Base-by-base conservation (phyloP, 176 grass and related monocot species). In the Oryza longistaminata region DNA sequence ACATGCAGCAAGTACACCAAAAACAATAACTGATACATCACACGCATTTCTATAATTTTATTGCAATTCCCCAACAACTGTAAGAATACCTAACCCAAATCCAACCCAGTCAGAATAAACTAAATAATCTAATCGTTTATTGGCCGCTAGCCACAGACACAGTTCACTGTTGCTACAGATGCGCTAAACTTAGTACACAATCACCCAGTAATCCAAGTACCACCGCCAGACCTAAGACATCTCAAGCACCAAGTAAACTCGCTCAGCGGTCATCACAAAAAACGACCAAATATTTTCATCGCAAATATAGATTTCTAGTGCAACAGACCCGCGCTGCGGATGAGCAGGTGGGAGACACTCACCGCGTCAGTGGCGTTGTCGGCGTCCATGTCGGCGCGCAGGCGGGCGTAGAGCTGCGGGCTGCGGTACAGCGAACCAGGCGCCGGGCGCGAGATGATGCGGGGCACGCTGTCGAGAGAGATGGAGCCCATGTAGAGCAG, bases 281-380 rank as follows among this genome's bases (percentile, higher is more conserved):
- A 87, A 53, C 37, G 21, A 42, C 69, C 22, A 75, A 83, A 75
- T 26, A 74, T 49, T 83, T 52, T 34, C 64, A 64, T 65, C 70
- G 6, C n/a, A 75, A 44, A 39, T 76, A 80, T 2, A 31, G 22
- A 74, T 22, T 62, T 24, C n/a, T 25, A 79, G 29, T 65, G 40
- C 75, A 84, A 64, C 33, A 75, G 16, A 22, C 27, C 12, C 2
- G 29, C 15, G 10, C n/a, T 15, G n/a, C 12, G 4, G 64, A 75
- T 0, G 70, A 75, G 50, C 31, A 83, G 70, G 39, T 12, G 13
- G 70, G 45, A 79, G 29, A 48, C 24, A 83, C 87, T 81, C 67
- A 96, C 97, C 77, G 88, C 93, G 52, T 94, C 97, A n/a, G 93
- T 92, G 16, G 97, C 80, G 86, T 96, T 96, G 85, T 99, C 97